phyloP scores from a whole-genome alignment of 306 rosid genomes.

The Ochetophila trinervis region DNA sequence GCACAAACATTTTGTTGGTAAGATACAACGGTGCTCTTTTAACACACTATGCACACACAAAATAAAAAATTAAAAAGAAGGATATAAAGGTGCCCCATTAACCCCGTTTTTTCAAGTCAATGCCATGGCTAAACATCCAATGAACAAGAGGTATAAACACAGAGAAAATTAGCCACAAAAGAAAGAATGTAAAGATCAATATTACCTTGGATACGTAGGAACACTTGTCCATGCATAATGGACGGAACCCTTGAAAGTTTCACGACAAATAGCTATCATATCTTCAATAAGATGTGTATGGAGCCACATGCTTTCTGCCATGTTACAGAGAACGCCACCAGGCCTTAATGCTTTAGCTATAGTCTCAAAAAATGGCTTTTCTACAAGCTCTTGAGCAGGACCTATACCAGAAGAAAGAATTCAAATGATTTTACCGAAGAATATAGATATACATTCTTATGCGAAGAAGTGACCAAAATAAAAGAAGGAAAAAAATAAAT shows the following conservation, averaged over 20 bases:
- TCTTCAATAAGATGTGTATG: conserved; percentile 94
- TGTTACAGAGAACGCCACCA: conserved; percentile 95
- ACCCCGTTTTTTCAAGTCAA: too few species aligned
- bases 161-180: background rate
- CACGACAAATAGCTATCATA: conserved; percentile 65
- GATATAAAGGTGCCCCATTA: too few species aligned
- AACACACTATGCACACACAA: too few species aligned
- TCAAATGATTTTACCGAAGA: background rate
- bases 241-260: conserved; percentile 84
- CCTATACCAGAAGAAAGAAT: conserved; percentile 43
- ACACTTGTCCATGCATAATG: conserved; percentile 93
- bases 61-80: too few species aligned
- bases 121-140: too few species aligned
- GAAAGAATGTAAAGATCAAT: background rate
- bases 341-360: conserved; percentile 87
- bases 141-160: too few species aligned
- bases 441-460: conserved; percentile 1
- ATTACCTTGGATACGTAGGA: conserved; percentile 93
- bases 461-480: background rate
- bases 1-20: background rate
- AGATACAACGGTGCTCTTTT: background rate
- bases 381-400: conserved; percentile 98
- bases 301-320: conserved; percentile 99
- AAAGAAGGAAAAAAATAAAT: background rate
- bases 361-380: conserved; percentile 92